phyloP scores from a whole-genome alignment of 176 grass and related monocot species.

The Phyllostachys edulis region DNA sequence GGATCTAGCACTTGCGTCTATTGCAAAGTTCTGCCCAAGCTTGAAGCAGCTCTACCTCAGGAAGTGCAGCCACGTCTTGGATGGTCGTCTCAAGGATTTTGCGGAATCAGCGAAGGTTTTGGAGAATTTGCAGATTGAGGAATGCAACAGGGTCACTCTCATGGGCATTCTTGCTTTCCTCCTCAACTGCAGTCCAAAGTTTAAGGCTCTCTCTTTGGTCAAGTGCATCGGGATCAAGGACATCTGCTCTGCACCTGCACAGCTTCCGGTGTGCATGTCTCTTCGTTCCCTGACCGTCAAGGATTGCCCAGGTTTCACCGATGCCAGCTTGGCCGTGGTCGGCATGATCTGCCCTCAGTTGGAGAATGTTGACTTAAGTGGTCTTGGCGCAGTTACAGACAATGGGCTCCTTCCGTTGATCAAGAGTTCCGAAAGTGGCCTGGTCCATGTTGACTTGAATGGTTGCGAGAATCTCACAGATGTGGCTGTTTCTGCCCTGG shows the following conservation, averaged over 20 bases:
- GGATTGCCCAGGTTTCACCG: slow-evolving; percentile 74
- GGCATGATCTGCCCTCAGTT: slow-evolving; percentile 86
- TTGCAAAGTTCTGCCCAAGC: slow-evolving; percentile 73
- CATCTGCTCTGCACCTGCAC: slow-evolving; percentile 51
- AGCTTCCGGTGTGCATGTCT: slow-evolving; percentile 63
- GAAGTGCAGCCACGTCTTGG: slow-evolving; percentile 69
- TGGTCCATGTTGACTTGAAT: slow-evolving; percentile 78
- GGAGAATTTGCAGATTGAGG: slow-evolving; percentile 71
- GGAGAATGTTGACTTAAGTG: slow-evolving; percentile 77
- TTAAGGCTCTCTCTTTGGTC: slow-evolving; percentile 69
- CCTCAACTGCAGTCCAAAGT: slow-evolving; percentile 64
- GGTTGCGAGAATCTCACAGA: slow-evolving; percentile 78
- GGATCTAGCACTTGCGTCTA: slow-evolving; percentile 58
- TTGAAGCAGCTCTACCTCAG: slow-evolving; percentile 72
- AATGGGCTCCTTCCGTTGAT: slow-evolving; percentile 71
- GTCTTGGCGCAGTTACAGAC: slow-evolving; percentile 65
- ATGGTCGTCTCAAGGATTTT: slow-evolving; percentile 65
- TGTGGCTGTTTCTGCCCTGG: slow-evolving; percentile 46
- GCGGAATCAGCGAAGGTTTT: slow-evolving; percentile 53
- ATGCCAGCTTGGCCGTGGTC: slow-evolving; percentile 70
- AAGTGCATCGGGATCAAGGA: slow-evolving; percentile 92
- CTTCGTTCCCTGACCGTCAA: slow-evolving; percentile 73
- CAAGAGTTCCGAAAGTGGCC: slow-evolving; percentile 53
- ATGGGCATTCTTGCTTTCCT: slow-evolving; percentile 70
- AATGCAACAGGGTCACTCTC: slow-evolving; percentile 75